phyloP scores from a whole-genome alignment of 768 basidiomycete genomes.

The Stropharia rugosoannulata region DNA sequence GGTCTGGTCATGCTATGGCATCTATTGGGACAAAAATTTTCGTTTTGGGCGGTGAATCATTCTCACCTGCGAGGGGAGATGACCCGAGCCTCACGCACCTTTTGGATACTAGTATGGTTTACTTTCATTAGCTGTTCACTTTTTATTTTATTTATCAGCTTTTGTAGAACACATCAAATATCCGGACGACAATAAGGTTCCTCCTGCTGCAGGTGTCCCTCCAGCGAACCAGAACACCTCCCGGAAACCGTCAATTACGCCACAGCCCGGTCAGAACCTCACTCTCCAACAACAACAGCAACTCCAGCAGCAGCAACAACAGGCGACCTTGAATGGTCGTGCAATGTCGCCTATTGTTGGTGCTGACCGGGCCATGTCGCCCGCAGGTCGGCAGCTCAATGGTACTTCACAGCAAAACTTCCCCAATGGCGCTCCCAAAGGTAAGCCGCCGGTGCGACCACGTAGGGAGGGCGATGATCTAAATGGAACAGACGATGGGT shows the following conservation, averaged over 20 bases:
- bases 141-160: conserved; percentile 1
- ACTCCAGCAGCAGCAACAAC: conserved; percentile 14
- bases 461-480: conserved; percentile 43
- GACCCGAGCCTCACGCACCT: conserved; percentile 85
- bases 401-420: conserved; percentile 34
- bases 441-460: conserved; percentile 52
- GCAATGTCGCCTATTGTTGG: conserved; percentile 70
- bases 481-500: conserved; percentile 43
- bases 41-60: conserved; percentile 94
- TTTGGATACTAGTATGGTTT: conserved; percentile 86
- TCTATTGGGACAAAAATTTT: conserved; percentile 85
- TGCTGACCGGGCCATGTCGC: conserved; percentile 66
- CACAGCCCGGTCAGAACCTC: conserved; percentile 25
- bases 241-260: conserved; percentile 50
- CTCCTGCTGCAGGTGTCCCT: conserved; percentile 23
- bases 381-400: conserved; percentile 48
- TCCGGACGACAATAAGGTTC: conserved; percentile 56
- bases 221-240: conserved; percentile 32
- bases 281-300: conserved; percentile 19
- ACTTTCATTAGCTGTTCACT: neutral
- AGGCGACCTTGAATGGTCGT: conserved; percentile 35
- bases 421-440: conserved; percentile 34
- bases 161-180: conserved; percentile 88
- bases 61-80: conserved; percentile 68
- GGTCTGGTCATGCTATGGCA: conserved; percentile 99